A percentile compares a stretch with the other conserved stretches of the same genome.
These are phyloP conservation scores for Ustilaginoidea virens DNA, from an alignment of 2,329 filamentous ascomycete species.

Conservation along the genomic window DNA sequence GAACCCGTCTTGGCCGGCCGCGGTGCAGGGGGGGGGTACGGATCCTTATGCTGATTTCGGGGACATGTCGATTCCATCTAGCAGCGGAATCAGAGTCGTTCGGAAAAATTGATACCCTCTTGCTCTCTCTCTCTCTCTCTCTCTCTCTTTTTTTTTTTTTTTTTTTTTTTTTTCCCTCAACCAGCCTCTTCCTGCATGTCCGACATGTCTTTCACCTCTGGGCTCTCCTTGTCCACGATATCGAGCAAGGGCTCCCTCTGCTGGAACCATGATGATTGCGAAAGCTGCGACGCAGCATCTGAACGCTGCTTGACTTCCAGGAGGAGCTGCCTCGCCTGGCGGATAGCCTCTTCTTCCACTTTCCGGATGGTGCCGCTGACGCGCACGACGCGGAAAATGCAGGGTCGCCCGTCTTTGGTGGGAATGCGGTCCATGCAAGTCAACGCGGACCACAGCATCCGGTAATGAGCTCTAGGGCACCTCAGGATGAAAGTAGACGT, in stretches of 20 bases:
- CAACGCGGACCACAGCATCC: slow-evolving; percentile 79
- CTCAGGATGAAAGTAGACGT: slow-evolving; percentile 89
- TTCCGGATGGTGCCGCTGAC: slow-evolving; percentile 91
- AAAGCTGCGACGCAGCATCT: slow-evolving; percentile 5
- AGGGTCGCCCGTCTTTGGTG: slow-evolving; percentile 41
- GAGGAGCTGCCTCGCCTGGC: slow-evolving; percentile 57
- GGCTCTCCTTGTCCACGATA: slow-evolving; percentile 25
- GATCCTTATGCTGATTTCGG: slow-evolving; percentile 37
- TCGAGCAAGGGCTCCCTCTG: slow-evolving; percentile 22
- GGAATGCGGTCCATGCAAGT: slow-evolving; percentile 64
- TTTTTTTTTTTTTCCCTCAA: slow-evolving; percentile 19
- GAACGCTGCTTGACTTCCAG: slow-evolving; percentile 41
- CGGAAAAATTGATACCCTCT: slow-evolving; percentile 41
- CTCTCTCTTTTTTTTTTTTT: no score
- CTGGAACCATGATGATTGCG: slow-evolving; percentile 8
- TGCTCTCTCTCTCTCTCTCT: neutral
- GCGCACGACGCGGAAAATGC: slow-evolving; percentile 70
- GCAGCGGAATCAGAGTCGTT: slow-evolving; percentile 57
- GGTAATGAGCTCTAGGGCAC: slow-evolving; percentile 67
- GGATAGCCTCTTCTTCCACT: slow-evolving; percentile 77
- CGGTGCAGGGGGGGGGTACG: slow-evolving; percentile 17
- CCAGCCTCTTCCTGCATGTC: slow-evolving; percentile 27
- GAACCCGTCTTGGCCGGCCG: slow-evolving; percentile 9
- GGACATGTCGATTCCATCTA: slow-evolving; percentile 33
- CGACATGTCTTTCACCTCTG: no score